Evolutionary conservation across 139 green algal species (phyloP).

Genomic region (Coccomyxa sp.): DNA sequence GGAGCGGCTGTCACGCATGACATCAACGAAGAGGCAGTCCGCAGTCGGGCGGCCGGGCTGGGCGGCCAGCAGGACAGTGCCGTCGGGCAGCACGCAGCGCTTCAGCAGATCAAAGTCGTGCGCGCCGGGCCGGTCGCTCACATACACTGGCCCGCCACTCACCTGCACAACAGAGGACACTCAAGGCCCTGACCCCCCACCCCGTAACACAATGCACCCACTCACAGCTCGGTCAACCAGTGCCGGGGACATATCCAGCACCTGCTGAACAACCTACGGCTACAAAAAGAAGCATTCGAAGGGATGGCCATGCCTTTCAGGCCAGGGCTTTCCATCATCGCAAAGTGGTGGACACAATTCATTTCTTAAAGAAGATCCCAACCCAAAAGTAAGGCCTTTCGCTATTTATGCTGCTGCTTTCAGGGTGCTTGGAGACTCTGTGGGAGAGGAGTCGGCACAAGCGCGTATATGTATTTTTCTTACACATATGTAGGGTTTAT

Average conservation of each 20-base stretch:
- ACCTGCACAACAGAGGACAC: slow-evolving; percentile 34
- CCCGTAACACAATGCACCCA: neutral
- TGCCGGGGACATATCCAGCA: neutral
- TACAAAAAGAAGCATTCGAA: neutral
- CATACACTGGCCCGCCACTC: slow-evolving; percentile 71
- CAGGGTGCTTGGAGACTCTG: too few relatives aligned
- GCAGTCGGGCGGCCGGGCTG: slow-evolving; percentile 82
- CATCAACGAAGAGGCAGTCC: slow-evolving; percentile 86
- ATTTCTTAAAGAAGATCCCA: neutral
- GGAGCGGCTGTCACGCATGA: slow-evolving; percentile 64
- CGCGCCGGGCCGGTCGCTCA: slow-evolving; percentile 77
- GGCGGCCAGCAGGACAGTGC: slow-evolving; percentile 52
- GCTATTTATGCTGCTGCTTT: too few relatives aligned
- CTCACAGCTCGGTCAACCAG: neutral
- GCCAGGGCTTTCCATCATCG: neutral
- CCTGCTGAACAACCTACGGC: neutral
- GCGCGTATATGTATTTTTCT: too few relatives aligned
- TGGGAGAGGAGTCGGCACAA: too few relatives aligned
- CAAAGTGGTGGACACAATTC: neutral
- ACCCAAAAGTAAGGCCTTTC: too few relatives aligned
- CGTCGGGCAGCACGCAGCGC: slow-evolving; percentile 67
- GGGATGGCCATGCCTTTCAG: too few relatives aligned
- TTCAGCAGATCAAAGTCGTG: slow-evolving; percentile 80
- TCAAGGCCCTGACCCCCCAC: neutral
- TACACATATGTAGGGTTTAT: too few relatives aligned